These are phyloP conservation scores for Clonostachys chloroleuca DNA, from an alignment of 2,329 filamentous ascomycete genomes.

Conservation along the genomic window DNA sequence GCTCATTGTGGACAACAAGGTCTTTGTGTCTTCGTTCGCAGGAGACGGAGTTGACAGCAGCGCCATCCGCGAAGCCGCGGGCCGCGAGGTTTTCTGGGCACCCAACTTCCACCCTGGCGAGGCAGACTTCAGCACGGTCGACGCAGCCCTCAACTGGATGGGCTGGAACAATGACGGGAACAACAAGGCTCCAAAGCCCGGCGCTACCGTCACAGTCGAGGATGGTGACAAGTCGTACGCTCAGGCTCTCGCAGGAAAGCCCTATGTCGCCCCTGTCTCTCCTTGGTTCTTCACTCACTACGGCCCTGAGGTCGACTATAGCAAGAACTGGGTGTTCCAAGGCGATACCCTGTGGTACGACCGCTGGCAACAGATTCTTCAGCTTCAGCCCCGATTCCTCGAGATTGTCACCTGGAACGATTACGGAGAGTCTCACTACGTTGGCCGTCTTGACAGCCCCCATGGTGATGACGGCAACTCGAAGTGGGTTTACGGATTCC, in stretches of 20 bases:
- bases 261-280: constrained; percentile 40
- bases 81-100: constrained; percentile 38
- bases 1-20: constrained; percentile 40
- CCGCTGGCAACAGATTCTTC: constrained; percentile 46
- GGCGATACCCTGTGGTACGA: constrained; percentile 54
- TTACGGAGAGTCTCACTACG: constrained; percentile 51
- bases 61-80: constrained; percentile 33
- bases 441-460: constrained; percentile 39
- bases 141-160: constrained; percentile 41
- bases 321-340: constrained; percentile 54
- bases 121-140: constrained; percentile 26
- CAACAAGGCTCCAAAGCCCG: constrained; percentile 40
- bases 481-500: constrained; percentile 38
- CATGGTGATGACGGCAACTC: constrained; percentile 36
- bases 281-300: constrained; percentile 46
- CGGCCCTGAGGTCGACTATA: constrained; percentile 34
- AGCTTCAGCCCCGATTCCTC: constrained; percentile 35
- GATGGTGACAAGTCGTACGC: constrained; percentile 26
- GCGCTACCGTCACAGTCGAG: constrained; percentile 30
- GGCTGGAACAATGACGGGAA: constrained; percentile 38
- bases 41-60: constrained; percentile 39
- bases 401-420: constrained; percentile 42
- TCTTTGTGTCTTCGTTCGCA: constrained; percentile 49
- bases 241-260: constrained; percentile 29
- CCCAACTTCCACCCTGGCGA: constrained; percentile 42